These are phyloP conservation scores for Carex myosuroides DNA, from an alignment of 176 grass and related monocot species.

Conservation along the genomic window DNA sequence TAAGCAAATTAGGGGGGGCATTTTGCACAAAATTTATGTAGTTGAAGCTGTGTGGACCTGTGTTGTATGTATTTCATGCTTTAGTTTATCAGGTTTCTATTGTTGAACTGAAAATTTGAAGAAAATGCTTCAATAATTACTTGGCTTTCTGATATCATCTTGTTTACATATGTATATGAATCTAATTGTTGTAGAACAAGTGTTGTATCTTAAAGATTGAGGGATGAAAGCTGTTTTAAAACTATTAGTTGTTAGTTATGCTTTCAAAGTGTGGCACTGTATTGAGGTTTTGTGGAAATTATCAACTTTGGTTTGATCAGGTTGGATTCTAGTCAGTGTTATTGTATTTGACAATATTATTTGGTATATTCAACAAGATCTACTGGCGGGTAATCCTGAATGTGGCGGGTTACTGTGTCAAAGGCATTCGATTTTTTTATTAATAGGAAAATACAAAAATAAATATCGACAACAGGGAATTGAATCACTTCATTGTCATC, in stretches of 20 bases:
- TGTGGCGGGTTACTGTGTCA: not conserved
- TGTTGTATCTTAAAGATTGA: not conserved
- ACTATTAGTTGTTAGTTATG: not conserved
- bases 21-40: not conserved
- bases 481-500: no score
- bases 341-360: not conserved
- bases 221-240: not conserved
- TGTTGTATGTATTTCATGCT: conserved; percentile 15
- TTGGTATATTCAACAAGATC: not conserved
- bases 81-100: not conserved
- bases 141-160: not conserved
- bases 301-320: not conserved
- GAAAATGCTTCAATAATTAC: conserved; percentile 9
- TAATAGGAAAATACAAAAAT: no score
- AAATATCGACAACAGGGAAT: no score
- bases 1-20: not conserved
- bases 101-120: not conserved
- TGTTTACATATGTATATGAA: conserved; percentile 12
- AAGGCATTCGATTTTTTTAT: no score
- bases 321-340: not conserved
- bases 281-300: not conserved
- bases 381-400: not conserved
- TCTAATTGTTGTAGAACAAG: not conserved
- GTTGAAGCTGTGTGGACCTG: not conserved
- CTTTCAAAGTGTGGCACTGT: not conserved